These are phyloP conservation scores for Taxawa tesnikishii DNA, from an alignment of 2,329 filamentous ascomycete genomes.

Conservation along the genomic window DNA sequence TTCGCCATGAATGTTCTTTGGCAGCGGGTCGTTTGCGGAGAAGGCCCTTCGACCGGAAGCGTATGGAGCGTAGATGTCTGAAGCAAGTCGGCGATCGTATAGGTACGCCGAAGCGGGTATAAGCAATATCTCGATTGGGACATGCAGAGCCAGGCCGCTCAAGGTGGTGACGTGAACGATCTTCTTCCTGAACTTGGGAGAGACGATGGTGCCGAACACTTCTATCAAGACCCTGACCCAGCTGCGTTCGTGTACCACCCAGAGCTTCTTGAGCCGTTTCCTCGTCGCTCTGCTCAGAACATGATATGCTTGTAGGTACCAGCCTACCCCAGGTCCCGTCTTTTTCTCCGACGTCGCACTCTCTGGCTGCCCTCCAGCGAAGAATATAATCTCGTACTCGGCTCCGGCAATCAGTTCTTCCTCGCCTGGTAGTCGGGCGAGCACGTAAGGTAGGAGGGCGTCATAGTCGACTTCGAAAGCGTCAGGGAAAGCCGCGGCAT, in stretches of 20 bases:
- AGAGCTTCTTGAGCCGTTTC: conserved; percentile 42
- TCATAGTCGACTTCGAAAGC: conserved; percentile 42
- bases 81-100: conserved; percentile 37
- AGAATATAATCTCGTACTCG: conserved; percentile 46
- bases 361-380: conserved; percentile 39
- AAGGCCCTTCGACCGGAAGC: conserved; percentile 34
- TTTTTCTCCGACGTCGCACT: conserved; percentile 32
- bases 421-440: conserved; percentile 41
- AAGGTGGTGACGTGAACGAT: conserved; percentile 42
- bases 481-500: conserved; percentile 44
- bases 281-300: conserved; percentile 41
- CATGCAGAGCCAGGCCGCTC: conserved; percentile 34
- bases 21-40: conserved; percentile 34
- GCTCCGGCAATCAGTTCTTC: conserved; percentile 41
- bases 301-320: conserved; percentile 47
- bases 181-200: conserved; percentile 45
- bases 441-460: conserved; percentile 40
- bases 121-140: conserved; percentile 39
- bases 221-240: conserved; percentile 45
- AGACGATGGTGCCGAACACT: conserved; percentile 44
- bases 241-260: conserved; percentile 45
- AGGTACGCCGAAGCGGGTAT: conserved; percentile 43
- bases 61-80: conserved; percentile 34
- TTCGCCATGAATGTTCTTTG: conserved; percentile 29
- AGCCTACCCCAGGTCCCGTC: conserved; percentile 38